Base-by-base conservation (phyloP, 345 rosid species). In the Reutealis trisperma region DNA sequence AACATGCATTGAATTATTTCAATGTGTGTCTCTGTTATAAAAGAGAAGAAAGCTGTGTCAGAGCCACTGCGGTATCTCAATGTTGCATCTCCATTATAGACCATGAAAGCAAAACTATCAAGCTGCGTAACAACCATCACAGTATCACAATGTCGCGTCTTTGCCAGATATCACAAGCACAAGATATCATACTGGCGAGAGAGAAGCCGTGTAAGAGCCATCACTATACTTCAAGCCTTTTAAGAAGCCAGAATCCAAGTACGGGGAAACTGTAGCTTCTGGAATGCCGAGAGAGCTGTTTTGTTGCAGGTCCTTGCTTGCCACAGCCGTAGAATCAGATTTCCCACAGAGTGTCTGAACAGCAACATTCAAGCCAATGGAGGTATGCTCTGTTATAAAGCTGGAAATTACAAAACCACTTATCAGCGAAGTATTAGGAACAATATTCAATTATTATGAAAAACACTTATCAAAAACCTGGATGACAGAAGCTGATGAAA, bases 341-440 rank as follows among this genome's bases (percentile, higher is more conserved):
- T 83, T 77, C 73, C 79, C 81, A 0, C 64, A 72, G 66, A 73
- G 71, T 63, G 79, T 73, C 69, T 66, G 87, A 16, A 96, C 81
- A 62, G 90, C 97, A 75, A 83, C 87, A 85, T 96, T 92, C 90
- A 96, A 80, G 72, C 95, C 93, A 63, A 85, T 74, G 2, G 97
- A 89, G 68, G 86, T 85, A 44, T 79, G 86, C 63, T 94, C 95
- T 6, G 97, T 89, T 55, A 76, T 71, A 63, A 94, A 92, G 91
- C 99, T 96, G 90, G 74, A 81, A 77, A 73, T 44, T 32, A 77
- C 47, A 59, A 58, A 8, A 47, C 44, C 25, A 32, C n/a, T 49
- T 58, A 25, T 42, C 27, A 9, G 52, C 41, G 44, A 13, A 72
- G 57, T 15, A 22, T 13, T 14, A 30, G 18, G 30, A 44, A 30